Evolutionary conservation across 2,329 filamentous ascomycete genomes (phyloP).

Genomic region (Blumeria graminis): DNA sequence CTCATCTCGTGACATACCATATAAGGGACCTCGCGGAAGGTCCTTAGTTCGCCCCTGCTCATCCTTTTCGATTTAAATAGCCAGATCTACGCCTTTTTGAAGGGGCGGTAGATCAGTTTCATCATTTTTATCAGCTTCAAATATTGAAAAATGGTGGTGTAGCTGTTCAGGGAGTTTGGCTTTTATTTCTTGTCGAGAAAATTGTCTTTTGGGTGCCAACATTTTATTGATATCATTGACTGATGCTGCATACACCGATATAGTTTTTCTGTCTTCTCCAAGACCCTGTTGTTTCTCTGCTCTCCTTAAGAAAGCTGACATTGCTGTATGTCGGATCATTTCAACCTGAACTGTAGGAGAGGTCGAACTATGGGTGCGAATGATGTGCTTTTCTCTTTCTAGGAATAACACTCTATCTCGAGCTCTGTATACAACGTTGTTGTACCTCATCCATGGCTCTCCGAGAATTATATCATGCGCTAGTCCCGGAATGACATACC

Average conservation of each 20-base stretch:
- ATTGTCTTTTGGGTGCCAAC: background rate
- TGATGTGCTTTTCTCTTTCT: background rate
- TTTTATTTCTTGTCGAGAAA: background rate
- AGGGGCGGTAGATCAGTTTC: background rate
- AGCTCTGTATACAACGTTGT: background rate
- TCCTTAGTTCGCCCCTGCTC: background rate
- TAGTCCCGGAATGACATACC: background rate
- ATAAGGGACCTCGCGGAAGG: background rate
- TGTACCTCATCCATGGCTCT: background rate
- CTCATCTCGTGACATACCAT: background rate
- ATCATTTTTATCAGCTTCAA: background rate
- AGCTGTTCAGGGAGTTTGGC: background rate
- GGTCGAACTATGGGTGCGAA: background rate
- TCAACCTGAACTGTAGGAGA: background rate
- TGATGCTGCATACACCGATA: background rate
- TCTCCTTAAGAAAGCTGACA: background rate
- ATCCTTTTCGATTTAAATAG: no score
- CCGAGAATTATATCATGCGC: background rate
- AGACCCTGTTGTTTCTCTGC: background rate
- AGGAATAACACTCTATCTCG: background rate
- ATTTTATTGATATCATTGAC: constrained; percentile 1
- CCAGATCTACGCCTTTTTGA: no score
- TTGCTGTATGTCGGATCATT: background rate
- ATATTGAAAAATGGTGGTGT: background rate
- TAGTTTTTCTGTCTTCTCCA: background rate